Percentiles rank a stretch among this genome's conserved stretches.
Conservation (phyloP, 129 eudicot genomes). For the Flaveria trinervia region DNA sequence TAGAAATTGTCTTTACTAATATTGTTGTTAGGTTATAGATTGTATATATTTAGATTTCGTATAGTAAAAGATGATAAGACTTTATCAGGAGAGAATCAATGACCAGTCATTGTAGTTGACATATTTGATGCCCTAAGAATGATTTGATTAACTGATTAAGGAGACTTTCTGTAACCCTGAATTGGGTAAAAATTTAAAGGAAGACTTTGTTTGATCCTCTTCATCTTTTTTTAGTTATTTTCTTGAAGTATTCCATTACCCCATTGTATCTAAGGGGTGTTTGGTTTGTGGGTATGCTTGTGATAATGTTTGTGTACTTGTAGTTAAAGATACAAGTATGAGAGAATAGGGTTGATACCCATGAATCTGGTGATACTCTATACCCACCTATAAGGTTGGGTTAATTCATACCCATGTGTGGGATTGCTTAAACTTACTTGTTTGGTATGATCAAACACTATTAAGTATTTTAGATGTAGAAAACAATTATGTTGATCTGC, state of each 20-base stretch:
- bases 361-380: too few species aligned
- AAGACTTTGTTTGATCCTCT: not conserved
- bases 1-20: not conserved
- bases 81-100: not conserved
- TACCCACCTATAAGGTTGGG: too few species aligned
- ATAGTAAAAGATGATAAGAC: slow-evolving; percentile 2
- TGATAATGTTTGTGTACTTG: not conserved
- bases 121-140: slow-evolving; percentile 15
- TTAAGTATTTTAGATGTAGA: too few species aligned
- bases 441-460: too few species aligned
- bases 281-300: not conserved
- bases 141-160: not conserved
- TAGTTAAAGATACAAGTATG: too few species aligned
- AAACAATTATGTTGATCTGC: too few species aligned
- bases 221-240: not conserved
- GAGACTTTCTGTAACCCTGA: not conserved
- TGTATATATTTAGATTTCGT: slow-evolving; percentile 24
- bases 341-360: not conserved
- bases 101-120: slow-evolving; percentile 1
- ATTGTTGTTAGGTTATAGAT: slow-evolving; percentile 15
- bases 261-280: not conserved
- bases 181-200: not conserved
- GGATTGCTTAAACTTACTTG: too few species aligned
- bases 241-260: not conserved
- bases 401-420: too few species aligned